Evolutionary conservation across 2,329 filamentous ascomycete genomes (phyloP), one percentile per base, ranked within the genome.

Genomic region (Lachnellula arida): DNA sequence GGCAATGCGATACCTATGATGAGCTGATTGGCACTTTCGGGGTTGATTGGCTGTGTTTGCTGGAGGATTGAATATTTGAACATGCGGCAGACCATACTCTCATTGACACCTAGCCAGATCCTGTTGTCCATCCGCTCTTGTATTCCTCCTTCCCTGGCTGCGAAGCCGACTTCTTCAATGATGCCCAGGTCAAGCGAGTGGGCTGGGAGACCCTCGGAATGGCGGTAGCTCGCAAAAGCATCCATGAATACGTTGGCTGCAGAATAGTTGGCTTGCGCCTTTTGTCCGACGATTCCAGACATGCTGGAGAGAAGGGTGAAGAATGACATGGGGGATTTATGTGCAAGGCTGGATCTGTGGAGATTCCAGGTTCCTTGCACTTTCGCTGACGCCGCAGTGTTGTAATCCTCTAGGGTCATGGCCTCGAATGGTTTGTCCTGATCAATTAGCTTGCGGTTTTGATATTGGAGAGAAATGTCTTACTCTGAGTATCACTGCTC

Each of bases 141-240:
- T 14, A 59, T 46, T 0, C 32, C 54, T 7, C 44, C 49, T 15
- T 47, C 42, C 7, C 51, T 54, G n/a, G 54, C 54, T 5, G 61
- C 49, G 19, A 53, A 57, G 2, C 75, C 75, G 1, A 74, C 64
- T 0, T 71, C 74, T 5, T 69, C 70, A 9, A 85, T 74, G 1
- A 75, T 74, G 0, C 79, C 79, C 9, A 85, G 68, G 60, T 84
- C 77, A 1, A 86, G 68, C 0, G 74, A 74, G 0, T 74, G 69
- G 32, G 76, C 76, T 2, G 74, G 69, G 2, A 78, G 67, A 3
- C 76, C 75, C 34, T 66, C 66, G 1, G 62, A 63, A 0, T 68
- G 67, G 2, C 77, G 72, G 57, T 76, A 69, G 19, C 69, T 65
- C 0, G 67, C 69, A 49, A 77, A 72, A 4, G 71, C 65, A 49